A percentile compares a stretch with the other conserved stretches of the same genome.
Evolutionary conservation across 805 yeast species (phyloP).

Genomic region (Sugiyamaella chiloensis): DNA sequence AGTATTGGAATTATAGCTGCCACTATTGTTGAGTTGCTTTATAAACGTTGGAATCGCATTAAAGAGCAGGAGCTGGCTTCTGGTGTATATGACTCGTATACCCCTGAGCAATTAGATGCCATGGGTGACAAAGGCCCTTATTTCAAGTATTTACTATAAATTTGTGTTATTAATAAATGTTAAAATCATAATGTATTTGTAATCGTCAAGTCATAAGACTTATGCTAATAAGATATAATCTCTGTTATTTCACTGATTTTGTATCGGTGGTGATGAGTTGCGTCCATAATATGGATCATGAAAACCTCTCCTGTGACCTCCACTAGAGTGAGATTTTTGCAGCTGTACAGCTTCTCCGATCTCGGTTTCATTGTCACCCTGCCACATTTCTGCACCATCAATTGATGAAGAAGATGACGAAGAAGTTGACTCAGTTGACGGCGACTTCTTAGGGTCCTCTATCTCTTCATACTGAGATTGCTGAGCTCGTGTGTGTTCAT

Average conservation of each 20-base stretch:
- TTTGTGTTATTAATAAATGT: not conserved
- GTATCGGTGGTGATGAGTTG: not conserved
- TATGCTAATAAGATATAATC: not conserved
- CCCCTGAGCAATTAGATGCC: slow-evolving; percentile 27
- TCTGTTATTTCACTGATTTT: not conserved
- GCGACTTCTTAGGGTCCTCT: slow-evolving; percentile 14
- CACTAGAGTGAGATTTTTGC: not conserved
- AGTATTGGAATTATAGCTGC: slow-evolving; percentile 30
- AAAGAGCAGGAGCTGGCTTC: slow-evolving; percentile 29
- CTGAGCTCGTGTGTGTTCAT: slow-evolving; percentile 12
- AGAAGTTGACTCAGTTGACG: slow-evolving; percentile 23
- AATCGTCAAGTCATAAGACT: not conserved
- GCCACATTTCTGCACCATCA: slow-evolving; percentile 23
- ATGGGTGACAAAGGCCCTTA: slow-evolving; percentile 27
- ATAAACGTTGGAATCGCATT: slow-evolving; percentile 28
- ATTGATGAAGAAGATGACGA: slow-evolving; percentile 21
- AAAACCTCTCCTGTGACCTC: slow-evolving; percentile 17
- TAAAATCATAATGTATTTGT: no score
- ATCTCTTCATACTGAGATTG: slow-evolving; percentile 7
- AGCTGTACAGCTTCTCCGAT: not conserved
- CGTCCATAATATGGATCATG: slow-evolving; percentile 19
- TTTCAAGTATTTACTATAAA: slow-evolving; percentile 6
- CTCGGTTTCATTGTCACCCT: slow-evolving; percentile 15
- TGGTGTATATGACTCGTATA: slow-evolving; percentile 34
- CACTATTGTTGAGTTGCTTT: slow-evolving; percentile 15